Evolutionary conservation across 768 basidiomycete species (phyloP).

Genomic region (Auricularia heimuer): DNA sequence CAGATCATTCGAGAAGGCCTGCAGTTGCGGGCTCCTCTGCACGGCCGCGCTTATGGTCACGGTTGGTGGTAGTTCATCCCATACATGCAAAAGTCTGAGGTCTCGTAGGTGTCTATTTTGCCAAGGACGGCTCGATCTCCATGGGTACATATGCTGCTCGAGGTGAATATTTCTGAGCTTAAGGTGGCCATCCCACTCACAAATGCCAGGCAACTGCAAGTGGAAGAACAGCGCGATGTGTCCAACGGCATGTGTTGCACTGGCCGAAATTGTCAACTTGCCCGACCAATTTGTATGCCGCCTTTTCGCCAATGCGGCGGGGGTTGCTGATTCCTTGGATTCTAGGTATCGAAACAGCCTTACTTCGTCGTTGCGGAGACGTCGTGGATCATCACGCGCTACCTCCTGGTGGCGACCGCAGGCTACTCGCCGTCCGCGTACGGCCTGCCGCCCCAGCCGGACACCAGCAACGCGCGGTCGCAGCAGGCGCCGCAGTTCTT

Average conservation of each 20-base stretch:
- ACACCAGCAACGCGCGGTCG: constrained; percentile 3
- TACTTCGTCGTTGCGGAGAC: constrained; percentile 55
- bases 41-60: constrained; percentile 58
- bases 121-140: constrained; percentile 45
- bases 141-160: constrained; percentile 32
- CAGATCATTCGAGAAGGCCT: constrained; percentile 67
- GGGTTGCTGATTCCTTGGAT: not conserved
- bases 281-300: constrained; percentile 43
- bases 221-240: constrained; percentile 45
- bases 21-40: constrained; percentile 43
- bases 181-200: constrained; percentile 4
- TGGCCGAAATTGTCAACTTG: constrained; percentile 59
- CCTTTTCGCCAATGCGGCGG: not conserved
- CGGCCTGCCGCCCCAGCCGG: not conserved
- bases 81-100: no score
- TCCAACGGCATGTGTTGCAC: constrained; percentile 42
- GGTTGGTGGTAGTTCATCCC: constrained; percentile 25
- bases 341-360: constrained; percentile 20
- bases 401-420: constrained; percentile 43
- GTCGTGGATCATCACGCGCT: constrained; percentile 64
- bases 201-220: constrained; percentile 10
- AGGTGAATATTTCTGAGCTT: constrained; percentile 6
- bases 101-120: constrained; percentile 52
- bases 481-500: constrained; percentile 29
- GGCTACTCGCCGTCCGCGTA: constrained; percentile 2